Base-by-base conservation (phyloP, 164 flowering plant species). In the Kalanchoe fedtschenkoi region DNA sequence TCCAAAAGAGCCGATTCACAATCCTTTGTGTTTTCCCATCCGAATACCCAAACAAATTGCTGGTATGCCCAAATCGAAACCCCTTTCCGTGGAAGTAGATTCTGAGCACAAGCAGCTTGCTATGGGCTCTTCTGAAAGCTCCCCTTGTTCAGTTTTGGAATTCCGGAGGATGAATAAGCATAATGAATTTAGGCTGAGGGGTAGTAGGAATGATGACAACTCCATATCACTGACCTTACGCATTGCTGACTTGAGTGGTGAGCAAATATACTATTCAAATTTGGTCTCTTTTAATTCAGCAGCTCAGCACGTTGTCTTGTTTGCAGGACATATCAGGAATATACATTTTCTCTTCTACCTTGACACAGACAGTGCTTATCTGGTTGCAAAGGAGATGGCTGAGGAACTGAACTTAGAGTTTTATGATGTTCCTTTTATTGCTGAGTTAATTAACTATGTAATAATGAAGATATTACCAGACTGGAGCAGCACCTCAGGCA, bases 381-480 rank as follows among this genome's bases (percentile, higher is more conserved):
- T 85, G 17, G 85, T 92, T 34, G 91, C 95, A 0, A 62, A 75
- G 14, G 98, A 92, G 76, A 92, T 92, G 97, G 96, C 81, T 69
- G 95, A 86, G 44, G 90, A 89, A 29, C 76, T 88, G 62, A 89
- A 84, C 16, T 73, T 92, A 33, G 70, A 81, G 1, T 80, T 83
- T 67, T 86, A 81, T 64, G 81, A 89, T 67, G 88, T 92, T 22
- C 68, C 41, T 39, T 87, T 87, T 74, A 79, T 89, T 30, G 90
- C 97, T 13, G 89, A 86, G 60, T 74, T 88, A 57, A 89, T 92
- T 43, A 89, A 86, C 64, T 71, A 69, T 58, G 62, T 82, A 54
- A 73, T 89, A 64, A 70, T 75, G 69, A 79, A 71, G 69, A 76
- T 86, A 47, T 42, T 79, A 59, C 83, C 88, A 26, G 65, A 65